phyloP scores from a whole-genome alignment of 352 stramenopile species.

The Globisporangium acanthophoron region DNA sequence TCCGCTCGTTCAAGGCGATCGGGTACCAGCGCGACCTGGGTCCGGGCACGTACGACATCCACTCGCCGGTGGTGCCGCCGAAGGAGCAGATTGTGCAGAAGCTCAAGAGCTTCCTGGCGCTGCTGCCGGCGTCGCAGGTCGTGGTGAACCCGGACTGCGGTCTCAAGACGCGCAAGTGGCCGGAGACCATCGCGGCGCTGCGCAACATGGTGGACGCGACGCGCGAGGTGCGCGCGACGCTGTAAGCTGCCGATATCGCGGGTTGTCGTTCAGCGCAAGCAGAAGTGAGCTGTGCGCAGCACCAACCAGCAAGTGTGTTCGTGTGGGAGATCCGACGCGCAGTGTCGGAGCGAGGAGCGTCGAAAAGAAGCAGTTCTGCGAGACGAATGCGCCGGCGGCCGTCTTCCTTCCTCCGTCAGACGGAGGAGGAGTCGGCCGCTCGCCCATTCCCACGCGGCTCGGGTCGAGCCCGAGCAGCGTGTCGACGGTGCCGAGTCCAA shows the following conservation, averaged over 20 bases:
- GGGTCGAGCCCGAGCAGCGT: background rate
- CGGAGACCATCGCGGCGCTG: conserved; percentile 85
- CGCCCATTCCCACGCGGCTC: conserved; percentile 7
- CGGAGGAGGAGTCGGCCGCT: background rate
- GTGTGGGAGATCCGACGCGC: background rate
- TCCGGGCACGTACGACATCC: conserved; percentile 92
- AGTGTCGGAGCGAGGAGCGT: background rate
- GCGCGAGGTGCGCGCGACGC: conserved; percentile 55
- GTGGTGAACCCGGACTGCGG: conserved; percentile 92
- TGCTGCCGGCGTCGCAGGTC: conserved; percentile 69
- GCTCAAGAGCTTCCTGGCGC: conserved; percentile 80
- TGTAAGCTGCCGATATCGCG: conserved; percentile 18
- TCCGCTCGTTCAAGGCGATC: conserved; percentile 85
- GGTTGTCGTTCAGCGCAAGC: too few species aligned
- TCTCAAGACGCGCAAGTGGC: conserved; percentile 92
- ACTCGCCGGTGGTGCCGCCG: conserved; percentile 90
- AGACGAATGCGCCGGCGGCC: conserved; percentile 9
- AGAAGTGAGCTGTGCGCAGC: background rate
- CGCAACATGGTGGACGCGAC: conserved; percentile 88
- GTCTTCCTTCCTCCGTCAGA: background rate
- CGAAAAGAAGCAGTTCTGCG: conserved; percentile 8
- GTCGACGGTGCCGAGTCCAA: conserved; percentile 13
- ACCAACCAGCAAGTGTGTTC: background rate
- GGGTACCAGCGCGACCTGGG: conserved; percentile 89
- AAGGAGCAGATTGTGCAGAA: conserved; percentile 86